Conservation (phyloP, 2,329 filamentous ascomycete species). For the Eutypella sp. region DNA sequence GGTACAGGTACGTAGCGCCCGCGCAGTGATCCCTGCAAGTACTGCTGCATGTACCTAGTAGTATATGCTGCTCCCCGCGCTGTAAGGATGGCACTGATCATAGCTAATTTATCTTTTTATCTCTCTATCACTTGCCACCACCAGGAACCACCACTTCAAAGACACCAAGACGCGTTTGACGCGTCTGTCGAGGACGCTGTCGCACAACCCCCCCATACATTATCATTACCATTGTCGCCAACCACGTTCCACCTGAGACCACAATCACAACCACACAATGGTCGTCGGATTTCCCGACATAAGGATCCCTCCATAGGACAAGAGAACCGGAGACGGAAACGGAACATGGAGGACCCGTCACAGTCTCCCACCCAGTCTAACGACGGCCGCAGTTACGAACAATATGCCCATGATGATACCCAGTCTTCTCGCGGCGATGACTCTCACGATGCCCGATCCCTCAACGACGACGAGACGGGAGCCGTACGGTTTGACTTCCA, state of each 20-base stretch:
- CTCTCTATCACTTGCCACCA: conserved; percentile 8
- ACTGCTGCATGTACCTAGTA: not conserved
- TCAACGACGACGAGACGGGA: conserved; percentile 45
- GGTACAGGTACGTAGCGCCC: not conserved
- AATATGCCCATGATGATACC: conserved; percentile 28
- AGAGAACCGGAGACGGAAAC: conserved; percentile 13
- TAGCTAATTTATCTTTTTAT: too few relatives aligned
- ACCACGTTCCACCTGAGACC: too few relatives aligned
- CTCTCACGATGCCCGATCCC: conserved; percentile 26
- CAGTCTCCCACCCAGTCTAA: conserved; percentile 54
- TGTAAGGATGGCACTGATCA: conserved; percentile 25
- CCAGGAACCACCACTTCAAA: conserved; percentile 9
- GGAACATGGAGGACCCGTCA: conserved; percentile 40
- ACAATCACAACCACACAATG: conserved; percentile 9
- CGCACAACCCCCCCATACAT: conserved; percentile 3
- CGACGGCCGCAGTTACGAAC: conserved; percentile 50
- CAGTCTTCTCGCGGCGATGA: conserved; percentile 22
- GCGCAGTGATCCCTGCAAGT: not conserved
- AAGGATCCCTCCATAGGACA: conserved; percentile 10
- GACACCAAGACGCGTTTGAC: conserved; percentile 20
- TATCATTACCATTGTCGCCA: conserved; percentile 4
- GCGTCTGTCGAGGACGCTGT: conserved; percentile 7
- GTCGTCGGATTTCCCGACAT: conserved; percentile 2
- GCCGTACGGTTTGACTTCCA: conserved; percentile 34
- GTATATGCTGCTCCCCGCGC: conserved; percentile 1